Base-by-base conservation (phyloP, 2,329 filamentous ascomycete species). In the Neonectria ditissima region DNA sequence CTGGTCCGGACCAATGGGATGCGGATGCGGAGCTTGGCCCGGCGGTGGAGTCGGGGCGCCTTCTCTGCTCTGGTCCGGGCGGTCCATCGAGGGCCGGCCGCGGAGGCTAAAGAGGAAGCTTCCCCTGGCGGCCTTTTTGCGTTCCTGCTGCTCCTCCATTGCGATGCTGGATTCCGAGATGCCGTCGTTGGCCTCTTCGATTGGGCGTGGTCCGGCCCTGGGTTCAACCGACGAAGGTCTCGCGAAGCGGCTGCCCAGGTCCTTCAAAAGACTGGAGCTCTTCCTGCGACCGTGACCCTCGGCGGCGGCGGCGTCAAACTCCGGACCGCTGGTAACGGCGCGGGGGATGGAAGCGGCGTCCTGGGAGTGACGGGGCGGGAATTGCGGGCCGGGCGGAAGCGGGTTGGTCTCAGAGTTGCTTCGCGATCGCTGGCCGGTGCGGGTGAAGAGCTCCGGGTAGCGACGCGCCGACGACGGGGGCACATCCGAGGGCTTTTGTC, bases 391-490 rank as follows among this genome's bases (percentile, higher is more conserved):
- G 55, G 63, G 63, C 24, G 50, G 54, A 28, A 55, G 47, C 10
- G 43, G 58, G 1, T 37, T 60, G 14, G 69, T 59, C 14, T 65
- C 52, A 3, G 68, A 59, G n/a, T 62, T 62, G 24, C 62, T 65
- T 45, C 72, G 67, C 24, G 66, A 63, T 45, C 65, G 66, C 26
- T 66, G 65, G 24, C 65, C 69, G 16, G 57, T 66, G 16, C 63
- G 67, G 9, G 76, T 76, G 67, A 87, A 85, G 14, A 84, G 76
- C n/a, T 78, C 76, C 3, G 84, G 83, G 62, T 82, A 86, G 47
- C 84, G 78, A 65, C 83, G 78, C 9, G 84, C 81, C 5, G 85
- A 83, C 4, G 83, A 84, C 6, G 85, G 85, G 6, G 85, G 84
- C 39, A 83, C 76, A 65, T 80, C 78, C n/a, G 77, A 70, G 18